Evolutionary conservation across 2,329 filamentous ascomycete species (phyloP).

Genomic region (Fusarium lateritium): DNA sequence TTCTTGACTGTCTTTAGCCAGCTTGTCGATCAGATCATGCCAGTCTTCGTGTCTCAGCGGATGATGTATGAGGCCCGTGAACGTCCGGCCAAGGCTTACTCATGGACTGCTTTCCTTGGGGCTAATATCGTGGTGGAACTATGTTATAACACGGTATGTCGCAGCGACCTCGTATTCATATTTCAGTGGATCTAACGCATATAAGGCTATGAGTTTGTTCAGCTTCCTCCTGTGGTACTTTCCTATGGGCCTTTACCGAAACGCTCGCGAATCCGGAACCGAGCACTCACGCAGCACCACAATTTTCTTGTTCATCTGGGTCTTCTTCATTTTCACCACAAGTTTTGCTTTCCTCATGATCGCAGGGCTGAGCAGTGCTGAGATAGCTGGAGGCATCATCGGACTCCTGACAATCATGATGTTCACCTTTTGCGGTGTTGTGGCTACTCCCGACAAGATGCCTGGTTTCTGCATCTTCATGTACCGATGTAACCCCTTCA

Average conservation of each 20-base stretch:
- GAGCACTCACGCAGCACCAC: slow-evolving; percentile 65
- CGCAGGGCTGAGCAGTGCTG: slow-evolving; percentile 72
- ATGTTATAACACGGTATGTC: slow-evolving; percentile 77
- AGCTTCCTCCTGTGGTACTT: slow-evolving; percentile 70
- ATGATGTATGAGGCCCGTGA: slow-evolving; percentile 79
- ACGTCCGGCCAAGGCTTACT: slow-evolving; percentile 76
- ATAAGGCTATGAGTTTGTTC: too few species aligned
- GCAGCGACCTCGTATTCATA: too few species aligned
- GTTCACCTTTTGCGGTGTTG: slow-evolving; percentile 75
- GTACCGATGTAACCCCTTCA: slow-evolving; percentile 81
- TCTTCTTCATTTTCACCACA: slow-evolving; percentile 75
- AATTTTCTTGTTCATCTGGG: slow-evolving; percentile 74
- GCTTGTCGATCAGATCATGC: too few species aligned
- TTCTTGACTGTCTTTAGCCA: too few species aligned
- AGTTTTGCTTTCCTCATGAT: slow-evolving; percentile 78
- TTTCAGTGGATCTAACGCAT: too few species aligned
- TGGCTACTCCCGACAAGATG: slow-evolving; percentile 72
- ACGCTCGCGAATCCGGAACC: slow-evolving; percentile 67
- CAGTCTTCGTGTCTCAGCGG: slow-evolving; percentile 73
- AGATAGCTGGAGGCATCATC: slow-evolving; percentile 75
- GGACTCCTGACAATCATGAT: slow-evolving; percentile 75
- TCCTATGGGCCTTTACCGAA: slow-evolving; percentile 73
- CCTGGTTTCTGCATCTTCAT: slow-evolving; percentile 84
- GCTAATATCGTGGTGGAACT: slow-evolving; percentile 74
- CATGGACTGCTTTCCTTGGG: slow-evolving; percentile 77